These are phyloP conservation scores for Eleusine indica DNA, from an alignment of 176 grass and related monocot genomes.

Conservation along the genomic window DNA sequence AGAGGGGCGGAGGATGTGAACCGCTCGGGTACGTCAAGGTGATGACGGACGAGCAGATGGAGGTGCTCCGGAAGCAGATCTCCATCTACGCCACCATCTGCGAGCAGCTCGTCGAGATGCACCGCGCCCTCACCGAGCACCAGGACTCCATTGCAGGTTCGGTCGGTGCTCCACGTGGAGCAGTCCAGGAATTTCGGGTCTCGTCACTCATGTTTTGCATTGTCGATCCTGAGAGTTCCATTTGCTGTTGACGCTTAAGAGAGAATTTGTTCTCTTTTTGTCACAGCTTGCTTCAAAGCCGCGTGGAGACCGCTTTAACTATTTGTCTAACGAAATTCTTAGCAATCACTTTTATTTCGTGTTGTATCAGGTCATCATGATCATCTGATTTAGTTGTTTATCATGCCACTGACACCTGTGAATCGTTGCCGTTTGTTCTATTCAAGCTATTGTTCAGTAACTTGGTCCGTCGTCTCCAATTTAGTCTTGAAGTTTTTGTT, in stretches of 20 bases:
- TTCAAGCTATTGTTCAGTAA: slow-evolving; percentile 1
- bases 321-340: neutral
- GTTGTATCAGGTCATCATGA: neutral
- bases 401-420: neutral
- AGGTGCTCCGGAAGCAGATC: slow-evolving; percentile 94
- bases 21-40: slow-evolving; percentile 78
- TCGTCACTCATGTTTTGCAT: neutral
- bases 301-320: neutral
- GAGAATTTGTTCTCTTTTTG: neutral
- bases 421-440: slow-evolving; percentile 3
- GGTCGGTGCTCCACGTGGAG: neutral
- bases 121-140: slow-evolving; percentile 73
- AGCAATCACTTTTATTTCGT: slow-evolving; percentile 6
- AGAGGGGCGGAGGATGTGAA: slow-evolving; percentile 38
- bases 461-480: neutral
- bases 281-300: neutral
- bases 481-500: neutral
- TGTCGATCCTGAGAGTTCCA: neutral
- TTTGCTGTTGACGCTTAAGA: neutral
- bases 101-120: slow-evolving; percentile 97
- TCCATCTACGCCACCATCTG: slow-evolving; percentile 98
- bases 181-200: neutral
- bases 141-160: slow-evolving; percentile 85
- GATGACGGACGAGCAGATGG: slow-evolving; percentile 97
- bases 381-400: neutral